Evolutionary conservation across 2,329 filamentous ascomycete species (phyloP).

Genomic region (Neofusicoccum sp.): DNA sequence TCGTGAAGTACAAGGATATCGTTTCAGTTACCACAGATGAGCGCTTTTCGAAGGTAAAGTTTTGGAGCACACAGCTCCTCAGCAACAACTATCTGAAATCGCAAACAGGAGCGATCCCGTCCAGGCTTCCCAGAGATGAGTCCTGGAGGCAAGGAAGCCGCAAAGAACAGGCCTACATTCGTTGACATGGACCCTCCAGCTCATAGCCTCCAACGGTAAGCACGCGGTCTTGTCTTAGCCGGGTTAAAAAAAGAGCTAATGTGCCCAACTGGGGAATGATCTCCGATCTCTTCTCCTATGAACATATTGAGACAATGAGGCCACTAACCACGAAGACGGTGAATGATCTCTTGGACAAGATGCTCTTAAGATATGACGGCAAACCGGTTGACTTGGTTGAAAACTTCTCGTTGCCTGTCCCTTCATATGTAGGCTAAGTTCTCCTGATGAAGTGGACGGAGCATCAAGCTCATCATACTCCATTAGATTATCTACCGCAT

Average conservation of each 20-base stretch:
- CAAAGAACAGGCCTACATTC: slow-evolving; percentile 54
- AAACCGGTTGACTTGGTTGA: slow-evolving; percentile 51
- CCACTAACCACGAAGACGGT: slow-evolving; percentile 53
- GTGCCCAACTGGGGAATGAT: slow-evolving; percentile 46
- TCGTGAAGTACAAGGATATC: slow-evolving; percentile 53
- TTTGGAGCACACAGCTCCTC: slow-evolving; percentile 28
- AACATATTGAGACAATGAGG: slow-evolving; percentile 44
- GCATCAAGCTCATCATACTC: not conserved
- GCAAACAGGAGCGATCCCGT: slow-evolving; percentile 27
- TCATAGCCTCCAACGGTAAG: slow-evolving; percentile 50
- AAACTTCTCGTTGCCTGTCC: slow-evolving; percentile 52
- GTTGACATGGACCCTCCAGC: slow-evolving; percentile 56
- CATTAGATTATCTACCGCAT: slow-evolving; percentile 53
- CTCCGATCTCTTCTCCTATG: slow-evolving; percentile 45
- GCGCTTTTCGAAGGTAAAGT: slow-evolving; percentile 46
- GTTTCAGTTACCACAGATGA: slow-evolving; percentile 48
- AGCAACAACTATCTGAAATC: not conserved
- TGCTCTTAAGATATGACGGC: slow-evolving; percentile 42
- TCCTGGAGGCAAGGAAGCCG: slow-evolving; percentile 51
- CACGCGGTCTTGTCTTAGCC: not conserved
- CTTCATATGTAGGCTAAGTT: slow-evolving; percentile 45
- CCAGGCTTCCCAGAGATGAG: slow-evolving; percentile 53
- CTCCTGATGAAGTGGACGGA: no score
- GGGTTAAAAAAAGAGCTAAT: no score
- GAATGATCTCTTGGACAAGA: slow-evolving; percentile 45